Evolutionary conservation across 2,329 filamentous ascomycete species (phyloP).

Genomic region (Aspergillus melleus): DNA sequence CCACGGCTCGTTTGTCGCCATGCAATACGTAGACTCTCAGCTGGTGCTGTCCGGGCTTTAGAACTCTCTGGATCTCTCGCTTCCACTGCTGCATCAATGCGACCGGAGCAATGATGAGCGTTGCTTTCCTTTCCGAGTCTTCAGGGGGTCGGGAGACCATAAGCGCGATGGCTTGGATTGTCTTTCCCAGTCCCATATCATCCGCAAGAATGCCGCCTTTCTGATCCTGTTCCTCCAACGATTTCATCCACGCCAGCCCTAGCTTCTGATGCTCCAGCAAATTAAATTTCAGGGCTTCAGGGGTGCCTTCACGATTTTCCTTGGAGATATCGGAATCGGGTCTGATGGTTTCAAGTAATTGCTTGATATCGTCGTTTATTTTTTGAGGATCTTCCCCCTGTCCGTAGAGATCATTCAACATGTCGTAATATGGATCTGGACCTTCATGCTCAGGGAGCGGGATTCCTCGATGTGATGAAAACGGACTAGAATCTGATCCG

Average conservation of each 20-base stretch:
- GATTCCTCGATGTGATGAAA: conserved; percentile 1
- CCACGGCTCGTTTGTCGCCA: conserved; percentile 56
- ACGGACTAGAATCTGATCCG: conserved; percentile 3
- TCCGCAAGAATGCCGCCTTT: conserved; percentile 77
- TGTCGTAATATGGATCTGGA: not conserved
- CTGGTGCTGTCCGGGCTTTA: conserved; percentile 56
- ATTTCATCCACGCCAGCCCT: conserved; percentile 73
- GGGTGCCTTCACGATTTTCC: conserved; percentile 67
- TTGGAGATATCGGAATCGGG: conserved; percentile 67
- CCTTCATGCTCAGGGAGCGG: not conserved
- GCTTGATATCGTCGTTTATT: conserved; percentile 66
- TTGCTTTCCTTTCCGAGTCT: conserved; percentile 65
- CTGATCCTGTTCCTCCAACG: conserved; percentile 68
- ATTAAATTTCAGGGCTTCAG: conserved; percentile 64
- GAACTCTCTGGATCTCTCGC: conserved; percentile 71
- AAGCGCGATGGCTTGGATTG: conserved; percentile 77
- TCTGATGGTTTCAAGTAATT: conserved; percentile 70
- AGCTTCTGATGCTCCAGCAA: conserved; percentile 82
- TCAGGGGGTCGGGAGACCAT: conserved; percentile 67
- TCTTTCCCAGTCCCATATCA: conserved; percentile 84
- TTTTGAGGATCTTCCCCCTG: conserved; percentile 48
- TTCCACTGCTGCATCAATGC: conserved; percentile 83
- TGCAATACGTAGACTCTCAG: conserved; percentile 71
- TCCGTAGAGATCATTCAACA: conserved; percentile 18
- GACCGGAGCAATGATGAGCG: conserved; percentile 78